These are phyloP conservation scores for Austroboletus niveus DNA, from an alignment of 1,284 basidiomycete species.

Conservation along the genomic window DNA sequence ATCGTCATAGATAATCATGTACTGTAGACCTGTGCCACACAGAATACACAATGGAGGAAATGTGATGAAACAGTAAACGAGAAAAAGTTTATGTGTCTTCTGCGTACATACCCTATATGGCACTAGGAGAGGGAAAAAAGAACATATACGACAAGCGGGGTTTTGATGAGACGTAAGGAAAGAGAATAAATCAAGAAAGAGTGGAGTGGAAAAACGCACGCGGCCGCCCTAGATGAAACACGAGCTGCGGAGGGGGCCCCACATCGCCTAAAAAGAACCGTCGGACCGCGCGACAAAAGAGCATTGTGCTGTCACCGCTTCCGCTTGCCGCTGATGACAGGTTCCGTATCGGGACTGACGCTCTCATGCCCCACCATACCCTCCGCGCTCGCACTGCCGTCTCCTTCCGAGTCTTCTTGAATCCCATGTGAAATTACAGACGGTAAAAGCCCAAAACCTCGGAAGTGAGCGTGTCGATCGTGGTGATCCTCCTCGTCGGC, in stretches of 20 bases:
- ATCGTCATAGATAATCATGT: too few relatives aligned
- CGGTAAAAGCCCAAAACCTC: conserved; percentile 19
- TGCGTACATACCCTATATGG: too few relatives aligned
- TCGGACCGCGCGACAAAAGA: too few relatives aligned
- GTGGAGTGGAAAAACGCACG: neutral
- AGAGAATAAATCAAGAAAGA: neutral
- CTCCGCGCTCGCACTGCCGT: conserved; percentile 28
- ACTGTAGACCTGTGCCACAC: too few relatives aligned
- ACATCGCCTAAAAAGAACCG: neutral
- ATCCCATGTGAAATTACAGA: conserved; percentile 12
- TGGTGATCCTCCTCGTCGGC: conserved; percentile 6
- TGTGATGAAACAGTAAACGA: too few relatives aligned
- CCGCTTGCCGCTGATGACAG: conserved; percentile 42
- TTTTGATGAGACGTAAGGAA: too few relatives aligned
- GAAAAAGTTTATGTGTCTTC: too few relatives aligned
- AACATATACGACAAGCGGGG: conserved; percentile 1
- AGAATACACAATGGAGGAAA: too few relatives aligned
- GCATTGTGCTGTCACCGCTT: conserved; percentile 36
- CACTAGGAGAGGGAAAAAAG: too few relatives aligned
- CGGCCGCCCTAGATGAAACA: too few relatives aligned
- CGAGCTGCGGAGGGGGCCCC: too few relatives aligned
- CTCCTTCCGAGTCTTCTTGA: conserved; percentile 25
- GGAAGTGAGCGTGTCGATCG: conserved; percentile 2
- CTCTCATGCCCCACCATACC: conserved; percentile 10
- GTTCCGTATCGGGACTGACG: conserved; percentile 10